Percentiles rank a stretch among this genome's conserved stretches.
phyloP scores from a whole-genome alignment of 805 yeast species.

The Candida ovalis region DNA sequence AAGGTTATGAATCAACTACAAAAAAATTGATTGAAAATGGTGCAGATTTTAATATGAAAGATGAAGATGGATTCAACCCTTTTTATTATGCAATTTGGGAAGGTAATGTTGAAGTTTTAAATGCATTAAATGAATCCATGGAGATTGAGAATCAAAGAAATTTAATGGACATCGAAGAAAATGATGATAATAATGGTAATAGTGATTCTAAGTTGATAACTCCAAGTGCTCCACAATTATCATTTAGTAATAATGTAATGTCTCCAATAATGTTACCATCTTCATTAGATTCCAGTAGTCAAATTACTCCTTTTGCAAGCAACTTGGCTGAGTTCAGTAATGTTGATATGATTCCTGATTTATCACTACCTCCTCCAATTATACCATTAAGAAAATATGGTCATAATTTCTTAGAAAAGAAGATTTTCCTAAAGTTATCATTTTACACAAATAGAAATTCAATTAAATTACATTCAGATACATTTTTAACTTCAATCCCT shows the following conservation, averaged over 20 bases:
- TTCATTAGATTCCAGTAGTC: constrained; percentile 5
- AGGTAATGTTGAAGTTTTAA: constrained; percentile 81
- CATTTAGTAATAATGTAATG: constrained; percentile 9
- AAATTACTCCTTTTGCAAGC: background rate
- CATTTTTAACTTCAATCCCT: constrained; percentile 48
- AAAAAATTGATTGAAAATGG: constrained; percentile 66
- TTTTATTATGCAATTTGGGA: constrained; percentile 90
- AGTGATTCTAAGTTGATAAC: background rate
- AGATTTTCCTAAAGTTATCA: constrained; percentile 74
- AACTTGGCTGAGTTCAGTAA: constrained; percentile 27
- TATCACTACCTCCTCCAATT: constrained; percentile 93
- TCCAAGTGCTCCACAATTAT: constrained; percentile 18
- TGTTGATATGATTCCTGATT: constrained; percentile 80
- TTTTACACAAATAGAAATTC: constrained; percentile 51
- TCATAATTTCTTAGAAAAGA: constrained; percentile 89
- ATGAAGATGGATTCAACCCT: constrained; percentile 78
- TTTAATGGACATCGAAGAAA: constrained; percentile 7
- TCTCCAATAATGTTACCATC: constrained; percentile 8
- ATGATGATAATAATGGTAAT: background rate
- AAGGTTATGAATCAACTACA: constrained; percentile 73
- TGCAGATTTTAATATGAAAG: constrained; percentile 64
- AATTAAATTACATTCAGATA: constrained; percentile 42
- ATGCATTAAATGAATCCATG: constrained; percentile 48
- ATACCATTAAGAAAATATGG: constrained; percentile 92
- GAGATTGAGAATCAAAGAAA: constrained; percentile 4